Base-by-base conservation (phyloP, 495 filamentous ascomycete genomes). In the Aspergillus panamensis region DNA sequence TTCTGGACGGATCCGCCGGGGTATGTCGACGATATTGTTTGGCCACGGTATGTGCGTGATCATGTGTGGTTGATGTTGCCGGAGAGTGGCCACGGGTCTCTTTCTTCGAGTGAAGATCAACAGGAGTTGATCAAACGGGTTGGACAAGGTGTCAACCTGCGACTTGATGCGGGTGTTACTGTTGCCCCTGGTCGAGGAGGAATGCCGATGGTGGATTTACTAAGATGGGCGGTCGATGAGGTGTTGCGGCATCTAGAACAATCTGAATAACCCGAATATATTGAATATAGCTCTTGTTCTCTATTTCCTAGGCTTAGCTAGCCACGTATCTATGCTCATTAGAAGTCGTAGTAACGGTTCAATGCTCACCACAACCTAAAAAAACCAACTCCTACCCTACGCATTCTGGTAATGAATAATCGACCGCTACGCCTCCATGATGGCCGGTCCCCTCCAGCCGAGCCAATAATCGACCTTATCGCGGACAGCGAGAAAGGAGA, bases 1-100 rank as follows among this genome's bases (percentile, higher is more conserved):
- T 97, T 96, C 75, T 98, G 93, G 94, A 80, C 82, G 17, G 94
- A 98, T 69, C 94, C 94, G 2, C 89, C 88, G 1, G 92, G 90
- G 0, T 98, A 97, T 72, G 91, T 97, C 45, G 94, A 98, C 63
- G 81, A 88, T 72, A 81, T 98, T 55, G 94, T 98, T 3, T 98
- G 94, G 94, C 92, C 92, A 29, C 89, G 91, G 59, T 97, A 96
- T 69, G 89, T 88, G 19, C 75, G 78, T 62, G 81, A 87, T 68
- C 91, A 97, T 75, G 69, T 74, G 54, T 91, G 86, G 75, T 71
- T 97, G 62, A 89, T 96, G 69, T 62, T 85, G 57, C 74, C 74
- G 3, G 79, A 89, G 69, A 85, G 87, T 0, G 79, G 32, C 0
- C 14, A 10, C 8, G 25, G 87, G 47, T 81, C 78, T 9, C 47